These are phyloP conservation scores for Lactuca sativa DNA, from an alignment of 129 eudicot species.

Conservation along the genomic window DNA sequence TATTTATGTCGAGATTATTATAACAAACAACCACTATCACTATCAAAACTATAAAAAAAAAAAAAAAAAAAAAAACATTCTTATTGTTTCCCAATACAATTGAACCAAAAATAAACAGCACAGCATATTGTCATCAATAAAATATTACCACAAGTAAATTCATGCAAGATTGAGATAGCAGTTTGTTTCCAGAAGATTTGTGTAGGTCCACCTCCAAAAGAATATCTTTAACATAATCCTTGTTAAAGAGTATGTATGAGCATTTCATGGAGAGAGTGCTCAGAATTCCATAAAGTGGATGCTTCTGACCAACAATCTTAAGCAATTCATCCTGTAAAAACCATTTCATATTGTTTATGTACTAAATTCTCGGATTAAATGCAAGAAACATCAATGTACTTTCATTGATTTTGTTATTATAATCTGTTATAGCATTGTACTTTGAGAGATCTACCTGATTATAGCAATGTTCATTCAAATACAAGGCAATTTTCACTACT, in stretches of 20 bases:
- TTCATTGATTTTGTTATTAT: no score
- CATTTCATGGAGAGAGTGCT: conserved; percentile 82
- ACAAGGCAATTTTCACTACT: not conserved
- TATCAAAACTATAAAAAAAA: not conserved
- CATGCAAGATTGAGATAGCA: conserved; percentile 70
- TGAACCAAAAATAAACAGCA: no score
- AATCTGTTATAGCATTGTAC: no score
- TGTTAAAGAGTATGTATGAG: conserved; percentile 80
- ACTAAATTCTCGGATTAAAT: not conserved
- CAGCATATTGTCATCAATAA: not conserved
- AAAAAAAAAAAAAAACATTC: no score
- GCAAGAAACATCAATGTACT: not conserved
- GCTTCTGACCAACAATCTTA: conserved; percentile 75
- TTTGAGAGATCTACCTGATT: no score
- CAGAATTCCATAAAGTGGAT: conserved; percentile 71
- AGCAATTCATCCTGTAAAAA: conserved; percentile 69
- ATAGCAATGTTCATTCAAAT: no score
- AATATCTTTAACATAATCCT: conserved; percentile 88
- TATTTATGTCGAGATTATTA: conserved; percentile 8
- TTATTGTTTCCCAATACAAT: no score
- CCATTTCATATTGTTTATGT: not conserved
- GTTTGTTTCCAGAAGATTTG: conserved; percentile 52
- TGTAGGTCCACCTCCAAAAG: conserved; percentile 56
- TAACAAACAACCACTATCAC: not conserved
- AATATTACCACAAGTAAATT: conserved; percentile 76